Evolutionary conservation across 345 rosid species (phyloP), one percentile per base, ranked within the genome.

Genomic region (Pistacia vera): DNA sequence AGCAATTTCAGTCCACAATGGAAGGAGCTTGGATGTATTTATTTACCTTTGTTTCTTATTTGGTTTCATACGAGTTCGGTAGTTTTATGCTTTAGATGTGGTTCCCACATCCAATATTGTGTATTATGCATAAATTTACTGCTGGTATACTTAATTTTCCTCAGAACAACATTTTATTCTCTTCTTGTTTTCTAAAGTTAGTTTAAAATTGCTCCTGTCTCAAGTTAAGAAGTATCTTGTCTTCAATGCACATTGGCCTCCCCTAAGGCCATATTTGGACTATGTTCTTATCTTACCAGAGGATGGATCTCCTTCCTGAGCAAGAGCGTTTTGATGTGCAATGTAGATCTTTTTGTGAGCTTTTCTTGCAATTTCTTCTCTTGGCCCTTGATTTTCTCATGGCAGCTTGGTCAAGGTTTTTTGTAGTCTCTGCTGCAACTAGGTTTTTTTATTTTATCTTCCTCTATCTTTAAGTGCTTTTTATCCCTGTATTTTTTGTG

Each of bases 381-480:
- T 76, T 83, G 59, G 77, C 70, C 12, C 55, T 70, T 65, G 25
- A 41, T 41, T 68, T n/a, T 87, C 30, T 73, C 76, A 48, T 86
- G 79, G 41, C 94, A 96, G 97, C 90, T 91, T 79, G 95, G 97
- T 63, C 81, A 86, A 95, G 75, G 99, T 72, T 93, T 91, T 78
- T 87, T 96, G 71, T 97, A 92, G 86, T 91, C 98, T 74, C 99
- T 98, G 58, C 81, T 96, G 86, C 99, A 96, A n/a, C n/a, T 96
- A 86, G 88, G 25, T 25, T 25, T 25, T 25, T 25, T 25, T 25
- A 25, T 75, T 81, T 52, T 80, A 20, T 62, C 64, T 70, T 65
- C 18, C 49, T 7, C 44, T 78, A 11, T 55, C 57, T 75, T 68
- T 9, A 52, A 55, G 22, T 33, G 44, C 35, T 72, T 59, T 18